Evolutionary conservation across 2,329 filamentous ascomycete species (phyloP).

Genomic region (Talaromyces sp.): DNA sequence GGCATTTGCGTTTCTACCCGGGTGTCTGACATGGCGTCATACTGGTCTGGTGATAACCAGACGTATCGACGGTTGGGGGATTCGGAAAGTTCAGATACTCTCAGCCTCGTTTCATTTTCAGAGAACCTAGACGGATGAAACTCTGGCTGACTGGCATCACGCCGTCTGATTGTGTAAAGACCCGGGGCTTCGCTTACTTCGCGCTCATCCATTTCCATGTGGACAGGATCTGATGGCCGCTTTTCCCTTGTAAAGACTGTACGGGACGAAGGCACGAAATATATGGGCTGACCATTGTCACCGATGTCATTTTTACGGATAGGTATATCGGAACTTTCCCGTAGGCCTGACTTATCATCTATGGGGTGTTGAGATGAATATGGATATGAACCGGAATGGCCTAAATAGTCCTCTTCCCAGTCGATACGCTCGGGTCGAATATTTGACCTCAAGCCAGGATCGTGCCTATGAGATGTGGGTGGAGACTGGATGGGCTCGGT

Average conservation of each 20-base stretch:
- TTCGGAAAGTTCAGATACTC: conserved; percentile 6
- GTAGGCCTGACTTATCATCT: neutral
- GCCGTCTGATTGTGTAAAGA: conserved; percentile 3
- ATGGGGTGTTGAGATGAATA: neutral
- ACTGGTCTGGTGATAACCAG: conserved; percentile 1
- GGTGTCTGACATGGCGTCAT: conserved; percentile 1
- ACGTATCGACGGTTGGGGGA: conserved; percentile 6
- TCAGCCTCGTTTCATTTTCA: conserved; percentile 4
- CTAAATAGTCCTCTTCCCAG: neutral
- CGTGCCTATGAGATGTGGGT: conserved; percentile 1
- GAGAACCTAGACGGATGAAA: neutral
- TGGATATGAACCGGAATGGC: neutral
- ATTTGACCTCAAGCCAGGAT: conserved; percentile 1
- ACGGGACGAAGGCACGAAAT: neutral
- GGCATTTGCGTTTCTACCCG: neutral
- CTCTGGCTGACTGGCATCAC: neutral
- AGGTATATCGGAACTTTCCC: neutral
- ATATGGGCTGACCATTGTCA: neutral
- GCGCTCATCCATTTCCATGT: neutral
- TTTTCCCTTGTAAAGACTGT: neutral
- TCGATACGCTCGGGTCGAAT: neutral
- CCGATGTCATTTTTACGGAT: neutral
- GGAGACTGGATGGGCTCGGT: conserved; percentile 4
- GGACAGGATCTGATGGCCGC: neutral
- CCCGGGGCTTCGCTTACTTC: conserved; percentile 1